Percentiles rank a stretch among this genome's conserved stretches.
phyloP scores from a whole-genome alignment of 441 rosid genomes.

The Populus trichocarpa region DNA sequence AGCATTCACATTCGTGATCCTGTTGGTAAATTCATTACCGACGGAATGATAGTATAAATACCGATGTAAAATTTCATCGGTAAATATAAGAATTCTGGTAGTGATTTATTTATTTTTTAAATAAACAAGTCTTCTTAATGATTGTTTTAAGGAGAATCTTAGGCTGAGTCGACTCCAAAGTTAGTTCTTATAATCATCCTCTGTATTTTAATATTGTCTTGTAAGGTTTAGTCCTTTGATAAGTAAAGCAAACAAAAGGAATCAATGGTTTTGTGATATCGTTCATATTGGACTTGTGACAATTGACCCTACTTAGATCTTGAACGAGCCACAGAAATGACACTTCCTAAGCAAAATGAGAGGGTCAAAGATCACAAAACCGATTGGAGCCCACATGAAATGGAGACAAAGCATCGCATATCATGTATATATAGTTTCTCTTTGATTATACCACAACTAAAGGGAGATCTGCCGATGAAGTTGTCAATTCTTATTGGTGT shows the following conservation, averaged over 20 bases:
- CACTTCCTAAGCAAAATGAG: neutral
- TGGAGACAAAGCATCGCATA: neutral
- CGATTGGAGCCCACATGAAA: neutral
- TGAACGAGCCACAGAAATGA: neutral
- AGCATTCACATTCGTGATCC: too few species aligned
- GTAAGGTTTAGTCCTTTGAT: too few species aligned
- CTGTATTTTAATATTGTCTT: too few species aligned
- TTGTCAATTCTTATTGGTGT: neutral
- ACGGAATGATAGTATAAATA: too few species aligned
- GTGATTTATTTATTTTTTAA: too few species aligned
- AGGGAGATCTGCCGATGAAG: neutral
- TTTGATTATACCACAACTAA: neutral
- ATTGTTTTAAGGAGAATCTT: too few species aligned
- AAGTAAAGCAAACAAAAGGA: neutral
- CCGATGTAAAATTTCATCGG: accelerated
- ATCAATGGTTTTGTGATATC: neutral
- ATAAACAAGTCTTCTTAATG: too few species aligned
- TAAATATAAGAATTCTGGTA: too few species aligned
- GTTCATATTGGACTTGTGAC: neutral
- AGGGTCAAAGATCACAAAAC: neutral
- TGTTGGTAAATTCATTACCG: too few species aligned
- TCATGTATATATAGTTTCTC: neutral
- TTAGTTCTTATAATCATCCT: too few species aligned
- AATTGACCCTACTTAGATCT: neutral
- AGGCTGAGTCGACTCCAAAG: too few species aligned